These are phyloP conservation scores for Aurantiochytrium sp. DNA, from an alignment of 108 stramenopile species.

Conservation along the genomic window DNA sequence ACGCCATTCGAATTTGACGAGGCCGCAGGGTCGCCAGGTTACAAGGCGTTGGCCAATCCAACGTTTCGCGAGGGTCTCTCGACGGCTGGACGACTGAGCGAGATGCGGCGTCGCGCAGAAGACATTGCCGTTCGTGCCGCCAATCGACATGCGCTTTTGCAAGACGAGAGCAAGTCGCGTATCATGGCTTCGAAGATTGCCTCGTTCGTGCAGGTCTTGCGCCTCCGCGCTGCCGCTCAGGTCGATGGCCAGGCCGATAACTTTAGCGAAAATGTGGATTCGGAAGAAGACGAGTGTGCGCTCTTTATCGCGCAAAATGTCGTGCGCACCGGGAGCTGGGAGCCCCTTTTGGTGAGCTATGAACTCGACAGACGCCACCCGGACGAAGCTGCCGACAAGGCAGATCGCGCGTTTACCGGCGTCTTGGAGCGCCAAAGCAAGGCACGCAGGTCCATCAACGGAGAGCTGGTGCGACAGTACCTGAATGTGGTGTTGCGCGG, in stretches of 20 bases:
- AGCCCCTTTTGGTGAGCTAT: neutral
- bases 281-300: neutral
- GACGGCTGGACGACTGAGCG: neutral
- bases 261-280: neutral
- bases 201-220: neutral
- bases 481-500: neutral
- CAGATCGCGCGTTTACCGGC: neutral
- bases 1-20: neutral
- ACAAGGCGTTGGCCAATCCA: neutral
- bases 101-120: neutral
- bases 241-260: neutral
- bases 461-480: neutral
- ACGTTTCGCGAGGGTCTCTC: neutral
- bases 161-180: neutral
- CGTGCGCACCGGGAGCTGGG: neutral
- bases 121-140: neutral
- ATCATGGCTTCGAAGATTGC: neutral
- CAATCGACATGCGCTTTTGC: neutral
- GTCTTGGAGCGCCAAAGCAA: neutral
- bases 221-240: neutral
- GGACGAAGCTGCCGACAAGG: neutral
- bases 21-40: neutral
- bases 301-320: neutral
- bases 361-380: neutral
- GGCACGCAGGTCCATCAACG: neutral